These are phyloP conservation scores for Pleurotus djamor DNA, from an alignment of 768 basidiomycete genomes.

Conservation along the genomic window DNA sequence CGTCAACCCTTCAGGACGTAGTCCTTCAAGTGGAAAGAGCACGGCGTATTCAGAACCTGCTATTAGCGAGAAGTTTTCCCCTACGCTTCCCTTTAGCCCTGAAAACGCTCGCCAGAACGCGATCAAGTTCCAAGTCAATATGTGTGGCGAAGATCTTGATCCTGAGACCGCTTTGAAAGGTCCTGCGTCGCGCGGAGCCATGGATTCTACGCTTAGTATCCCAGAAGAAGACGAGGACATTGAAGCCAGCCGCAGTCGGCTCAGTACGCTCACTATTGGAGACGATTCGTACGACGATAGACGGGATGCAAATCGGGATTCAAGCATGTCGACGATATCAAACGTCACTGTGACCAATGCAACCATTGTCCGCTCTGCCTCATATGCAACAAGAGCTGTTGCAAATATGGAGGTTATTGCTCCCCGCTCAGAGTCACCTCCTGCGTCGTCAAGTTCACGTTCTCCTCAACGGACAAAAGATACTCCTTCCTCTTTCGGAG, in stretches of 20 bases:
- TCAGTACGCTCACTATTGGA: slow-evolving; percentile 3
- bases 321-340: slow-evolving; percentile 42
- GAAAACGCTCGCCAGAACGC: not conserved
- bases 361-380: slow-evolving; percentile 42
- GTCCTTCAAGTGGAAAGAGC: not conserved
- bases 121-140: slow-evolving; percentile 5
- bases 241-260: slow-evolving; percentile 3
- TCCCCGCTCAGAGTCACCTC: slow-evolving; percentile 12
- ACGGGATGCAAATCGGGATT: slow-evolving; percentile 34
- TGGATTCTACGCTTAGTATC: slow-evolving; percentile 1
- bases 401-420: slow-evolving; percentile 41
- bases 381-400: slow-evolving; percentile 46
- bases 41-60: slow-evolving; percentile 15
- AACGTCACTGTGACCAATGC: slow-evolving; percentile 38
- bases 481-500: slow-evolving; percentile 9
- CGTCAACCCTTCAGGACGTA: not conserved
- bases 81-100: slow-evolving; percentile 20
- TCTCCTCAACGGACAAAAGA: slow-evolving; percentile 12
- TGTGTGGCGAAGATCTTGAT: not conserved
- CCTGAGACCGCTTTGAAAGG: not conserved
- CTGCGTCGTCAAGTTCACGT: not conserved
- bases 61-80: slow-evolving; percentile 22
- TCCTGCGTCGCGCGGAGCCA: slow-evolving; percentile 1
- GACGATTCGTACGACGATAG: slow-evolving; percentile 12
- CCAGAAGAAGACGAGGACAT: not conserved